These are phyloP conservation scores for Collybia nuda DNA, from an alignment of 768 basidiomycete genomes.

Conservation along the genomic window DNA sequence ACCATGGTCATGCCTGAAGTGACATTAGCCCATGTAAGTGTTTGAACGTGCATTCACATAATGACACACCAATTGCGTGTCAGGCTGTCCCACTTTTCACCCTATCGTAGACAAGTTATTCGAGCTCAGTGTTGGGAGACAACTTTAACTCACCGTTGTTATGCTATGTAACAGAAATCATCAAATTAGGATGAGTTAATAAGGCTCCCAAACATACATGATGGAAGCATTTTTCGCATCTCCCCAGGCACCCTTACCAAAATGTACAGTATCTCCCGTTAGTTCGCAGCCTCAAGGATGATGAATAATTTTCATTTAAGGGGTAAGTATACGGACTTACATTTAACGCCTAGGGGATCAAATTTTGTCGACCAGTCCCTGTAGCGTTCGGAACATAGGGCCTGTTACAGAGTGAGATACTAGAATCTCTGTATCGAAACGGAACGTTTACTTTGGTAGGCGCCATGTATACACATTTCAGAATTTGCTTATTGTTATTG, in stretches of 20 bases:
- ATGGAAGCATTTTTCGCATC: conserved; percentile 76
- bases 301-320: background rate
- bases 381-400: conserved; percentile 82
- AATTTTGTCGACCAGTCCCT: conserved; percentile 87
- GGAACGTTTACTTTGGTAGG: conserved; percentile 72
- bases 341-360: conserved; percentile 70
- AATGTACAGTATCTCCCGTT: conserved; percentile 84
- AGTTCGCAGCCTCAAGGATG: conserved; percentile 70
- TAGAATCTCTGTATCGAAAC: background rate
- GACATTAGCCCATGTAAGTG: background rate
- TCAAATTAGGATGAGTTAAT: background rate
- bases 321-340: conserved; percentile 36
- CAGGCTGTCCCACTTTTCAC: conserved; percentile 96
- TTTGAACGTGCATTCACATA: background rate
- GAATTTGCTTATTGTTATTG: conserved; percentile 27
- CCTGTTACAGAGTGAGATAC: conserved; percentile 40
- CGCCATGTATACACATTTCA: conserved; percentile 88
- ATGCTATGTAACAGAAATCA: conserved; percentile 42
- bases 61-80: conserved; percentile 75
- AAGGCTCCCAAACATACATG: conserved; percentile 51
- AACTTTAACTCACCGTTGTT: conserved; percentile 61
- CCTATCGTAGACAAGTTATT: conserved; percentile 38
- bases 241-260: conserved; percentile 66
- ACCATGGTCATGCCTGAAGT: conserved; percentile 59
- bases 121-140: too few relatives aligned